Evolutionary conservation across 78 protist species (phyloP).

Genomic region (Isochrysis galbana): DNA sequence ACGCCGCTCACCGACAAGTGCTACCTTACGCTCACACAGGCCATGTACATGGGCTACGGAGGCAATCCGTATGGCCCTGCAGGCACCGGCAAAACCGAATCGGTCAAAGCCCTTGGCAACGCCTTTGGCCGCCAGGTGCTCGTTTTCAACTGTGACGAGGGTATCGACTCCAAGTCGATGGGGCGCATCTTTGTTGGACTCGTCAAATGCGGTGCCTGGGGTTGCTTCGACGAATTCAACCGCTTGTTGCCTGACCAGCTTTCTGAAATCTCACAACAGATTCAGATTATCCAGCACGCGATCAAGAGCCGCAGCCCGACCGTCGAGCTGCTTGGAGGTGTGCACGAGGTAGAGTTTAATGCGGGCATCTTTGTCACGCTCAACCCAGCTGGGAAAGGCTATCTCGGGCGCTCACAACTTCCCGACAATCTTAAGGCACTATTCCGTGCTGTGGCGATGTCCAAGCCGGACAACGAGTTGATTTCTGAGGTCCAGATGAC

Average conservation of each 20-base stretch:
- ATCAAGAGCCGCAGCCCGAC: constrained; percentile 31
- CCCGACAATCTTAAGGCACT: constrained; percentile 91
- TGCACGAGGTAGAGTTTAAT: background rate
- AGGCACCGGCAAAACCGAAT: constrained; percentile 93
- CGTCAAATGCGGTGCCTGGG: constrained; percentile 91
- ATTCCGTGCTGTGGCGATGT: constrained; percentile 88
- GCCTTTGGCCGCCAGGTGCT: constrained; percentile 71
- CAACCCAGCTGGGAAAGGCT: constrained; percentile 89
- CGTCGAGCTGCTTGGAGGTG: constrained; percentile 57
- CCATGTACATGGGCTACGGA: constrained; percentile 82
- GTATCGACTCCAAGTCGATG: constrained; percentile 87
- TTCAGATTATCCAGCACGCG: constrained; percentile 84
- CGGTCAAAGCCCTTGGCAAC: constrained; percentile 87
- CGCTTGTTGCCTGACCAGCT: constrained; percentile 70
- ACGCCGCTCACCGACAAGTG: constrained; percentile 92
- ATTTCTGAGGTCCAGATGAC: constrained; percentile 82
- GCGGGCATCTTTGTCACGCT: constrained; percentile 87
- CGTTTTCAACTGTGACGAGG: constrained; percentile 92
- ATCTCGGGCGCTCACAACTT: constrained; percentile 86
- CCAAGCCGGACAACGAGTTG: constrained; percentile 77
- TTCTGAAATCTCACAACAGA: constrained; percentile 86
- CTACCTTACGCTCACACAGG: constrained; percentile 89
- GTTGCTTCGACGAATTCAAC: too few species aligned
- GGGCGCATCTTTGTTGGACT: constrained; percentile 88
- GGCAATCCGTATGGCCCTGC: constrained; percentile 95